Percentiles rank a stretch among this genome's conserved stretches.
These are phyloP conservation scores for Pseudogymnoascus sp. DNA, from an alignment of 2,329 filamentous ascomycete species.

Conservation along the genomic window DNA sequence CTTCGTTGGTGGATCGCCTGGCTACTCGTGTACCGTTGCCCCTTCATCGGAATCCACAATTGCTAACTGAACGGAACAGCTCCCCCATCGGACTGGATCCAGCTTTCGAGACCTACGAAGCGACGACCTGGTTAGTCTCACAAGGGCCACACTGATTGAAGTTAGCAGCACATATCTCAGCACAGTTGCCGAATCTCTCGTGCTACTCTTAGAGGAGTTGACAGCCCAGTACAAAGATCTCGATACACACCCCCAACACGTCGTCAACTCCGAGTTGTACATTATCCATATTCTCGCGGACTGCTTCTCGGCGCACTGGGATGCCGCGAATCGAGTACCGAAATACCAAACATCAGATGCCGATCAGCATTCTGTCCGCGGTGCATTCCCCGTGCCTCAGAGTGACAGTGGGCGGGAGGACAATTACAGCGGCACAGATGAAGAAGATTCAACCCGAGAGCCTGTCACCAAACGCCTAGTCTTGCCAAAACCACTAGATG, in stretches of 20 bases:
- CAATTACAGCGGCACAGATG: not conserved
- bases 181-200: slow-evolving; percentile 47
- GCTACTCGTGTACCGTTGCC: slow-evolving; percentile 45
- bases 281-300: slow-evolving; percentile 55
- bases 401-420: not conserved
- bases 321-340: slow-evolving; percentile 30
- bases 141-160: slow-evolving; percentile 51
- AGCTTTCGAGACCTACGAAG: slow-evolving; percentile 46
- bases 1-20: slow-evolving; percentile 54
- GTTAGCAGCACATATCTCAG: slow-evolving; percentile 47
- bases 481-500: slow-evolving; percentile 33
- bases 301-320: slow-evolving; percentile 56
- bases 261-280: slow-evolving; percentile 56
- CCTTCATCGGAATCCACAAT: slow-evolving; percentile 7
- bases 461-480: slow-evolving; percentile 9
- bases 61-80: slow-evolving; percentile 30
- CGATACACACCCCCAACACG: slow-evolving; percentile 46
- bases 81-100: slow-evolving; percentile 55
- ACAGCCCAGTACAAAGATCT: slow-evolving; percentile 43
- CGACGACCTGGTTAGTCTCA: slow-evolving; percentile 53
- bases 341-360: slow-evolving; percentile 11
- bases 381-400: slow-evolving; percentile 1
- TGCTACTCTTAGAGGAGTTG: slow-evolving; percentile 51
- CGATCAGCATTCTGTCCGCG: slow-evolving; percentile 10
- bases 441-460: not conserved